These are phyloP conservation scores for Yamagishiella unicocca DNA, from an alignment of 139 green algal species.

Conservation along the genomic window DNA sequence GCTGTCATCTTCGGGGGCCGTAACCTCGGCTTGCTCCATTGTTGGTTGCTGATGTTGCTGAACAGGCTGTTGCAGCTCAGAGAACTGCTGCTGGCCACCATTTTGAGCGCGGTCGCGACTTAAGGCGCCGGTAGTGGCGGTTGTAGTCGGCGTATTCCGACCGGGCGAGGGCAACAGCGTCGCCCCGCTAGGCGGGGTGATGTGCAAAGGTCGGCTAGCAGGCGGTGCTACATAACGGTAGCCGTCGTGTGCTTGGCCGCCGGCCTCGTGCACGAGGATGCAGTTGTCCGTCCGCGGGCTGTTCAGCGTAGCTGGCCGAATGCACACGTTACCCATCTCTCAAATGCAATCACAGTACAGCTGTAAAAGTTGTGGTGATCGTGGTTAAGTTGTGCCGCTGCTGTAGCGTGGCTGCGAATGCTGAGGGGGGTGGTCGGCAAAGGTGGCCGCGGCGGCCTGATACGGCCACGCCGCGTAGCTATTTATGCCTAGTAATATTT, in stretches of 20 bases:
- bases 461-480: not conserved
- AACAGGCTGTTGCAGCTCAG: not conserved
- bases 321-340: constrained; percentile 35
- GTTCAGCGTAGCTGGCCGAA: not conserved
- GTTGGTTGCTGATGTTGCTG: not conserved
- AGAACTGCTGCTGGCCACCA: not conserved
- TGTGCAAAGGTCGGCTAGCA: not conserved
- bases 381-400: not conserved
- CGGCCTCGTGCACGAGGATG: not conserved
- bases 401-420: constrained; percentile 19
- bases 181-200: not conserved
- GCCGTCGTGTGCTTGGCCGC: not conserved
- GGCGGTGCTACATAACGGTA: not conserved
- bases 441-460: not conserved
- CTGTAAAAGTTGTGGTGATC: too few relatives aligned
- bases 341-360: too few relatives aligned
- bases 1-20: not conserved
- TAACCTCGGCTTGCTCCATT: not conserved
- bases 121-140: not conserved
- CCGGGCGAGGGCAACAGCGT: too few relatives aligned
- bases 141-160: constrained; percentile 13
- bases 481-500: too few relatives aligned
- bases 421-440: not conserved
- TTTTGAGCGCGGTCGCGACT: not conserved
- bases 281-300: not conserved